Evolutionary conservation across 192 early-diverging fungal genomes (phyloP).

Genomic region (Tieghemiomyces parasiticus): DNA sequence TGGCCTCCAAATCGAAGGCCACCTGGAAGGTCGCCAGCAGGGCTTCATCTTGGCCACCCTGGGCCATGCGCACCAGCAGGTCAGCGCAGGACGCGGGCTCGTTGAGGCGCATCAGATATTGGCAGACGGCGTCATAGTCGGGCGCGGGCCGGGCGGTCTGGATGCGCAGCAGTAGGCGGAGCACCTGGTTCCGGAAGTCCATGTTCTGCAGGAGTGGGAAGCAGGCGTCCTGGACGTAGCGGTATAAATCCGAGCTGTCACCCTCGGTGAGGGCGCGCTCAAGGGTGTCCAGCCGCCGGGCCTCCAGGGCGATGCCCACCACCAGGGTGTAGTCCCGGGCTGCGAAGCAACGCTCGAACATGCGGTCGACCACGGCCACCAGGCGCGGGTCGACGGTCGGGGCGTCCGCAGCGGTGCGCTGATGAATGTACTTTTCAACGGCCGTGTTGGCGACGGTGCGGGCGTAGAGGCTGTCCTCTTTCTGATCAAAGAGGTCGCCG

Average conservation of each 20-base stretch:
- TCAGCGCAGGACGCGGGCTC: slow-evolving; percentile 57
- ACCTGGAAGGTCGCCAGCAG: slow-evolving; percentile 88
- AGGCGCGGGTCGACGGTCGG: slow-evolving; percentile 57
- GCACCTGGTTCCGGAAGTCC: slow-evolving; percentile 68
- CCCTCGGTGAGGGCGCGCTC: slow-evolving; percentile 63
- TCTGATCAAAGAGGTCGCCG: slow-evolving; percentile 73
- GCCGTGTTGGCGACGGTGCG: slow-evolving; percentile 82
- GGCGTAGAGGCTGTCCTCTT: slow-evolving; percentile 72
- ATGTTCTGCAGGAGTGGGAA: slow-evolving; percentile 75
- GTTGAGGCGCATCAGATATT: slow-evolving; percentile 86
- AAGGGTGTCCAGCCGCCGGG: slow-evolving; percentile 78
- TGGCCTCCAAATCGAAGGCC: slow-evolving; percentile 93
- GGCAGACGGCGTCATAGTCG: slow-evolving; percentile 83
- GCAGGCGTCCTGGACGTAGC: slow-evolving; percentile 72
- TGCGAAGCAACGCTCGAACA: slow-evolving; percentile 86
- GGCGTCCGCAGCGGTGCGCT: slow-evolving; percentile 31
- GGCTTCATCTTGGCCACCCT: slow-evolving; percentile 42
- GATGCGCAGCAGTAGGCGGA: slow-evolving; percentile 27
- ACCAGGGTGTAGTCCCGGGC: slow-evolving; percentile 71
- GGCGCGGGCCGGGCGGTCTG: slow-evolving; percentile 41
- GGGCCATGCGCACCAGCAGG: slow-evolving; percentile 51
- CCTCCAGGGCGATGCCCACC: slow-evolving; percentile 91
- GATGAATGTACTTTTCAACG: slow-evolving; percentile 85
- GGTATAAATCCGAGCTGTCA: slow-evolving; percentile 53
- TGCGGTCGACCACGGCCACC: slow-evolving; percentile 81